These are phyloP conservation scores for Parastagonospora nodorum DNA, from an alignment of 2,329 filamentous ascomycete genomes.

Conservation along the genomic window DNA sequence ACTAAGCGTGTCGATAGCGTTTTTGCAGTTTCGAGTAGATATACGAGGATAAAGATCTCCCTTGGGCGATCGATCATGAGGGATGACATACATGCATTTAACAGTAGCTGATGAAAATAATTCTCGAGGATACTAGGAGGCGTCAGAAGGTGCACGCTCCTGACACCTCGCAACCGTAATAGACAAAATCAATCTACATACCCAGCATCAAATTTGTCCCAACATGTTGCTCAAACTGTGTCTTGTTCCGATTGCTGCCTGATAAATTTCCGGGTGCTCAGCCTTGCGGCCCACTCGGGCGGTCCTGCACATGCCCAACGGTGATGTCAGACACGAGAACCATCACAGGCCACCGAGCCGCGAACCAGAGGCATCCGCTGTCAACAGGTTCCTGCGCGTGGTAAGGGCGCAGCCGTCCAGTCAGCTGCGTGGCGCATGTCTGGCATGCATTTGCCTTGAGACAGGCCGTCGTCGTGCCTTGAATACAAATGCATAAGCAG, in stretches of 20 bases:
- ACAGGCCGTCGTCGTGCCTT: conserved; percentile 8
- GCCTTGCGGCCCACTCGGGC: conserved; percentile 10
- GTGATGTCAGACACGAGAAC: conserved; percentile 22
- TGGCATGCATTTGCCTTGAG: conserved; percentile 13
- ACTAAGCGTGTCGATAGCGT: conserved; percentile 51
- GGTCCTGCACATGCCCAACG: background rate
- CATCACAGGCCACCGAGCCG: conserved; percentile 14
- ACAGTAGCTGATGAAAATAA: conserved; percentile 25
- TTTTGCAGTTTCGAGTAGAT: conserved; percentile 26
- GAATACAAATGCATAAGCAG: conserved; percentile 12
- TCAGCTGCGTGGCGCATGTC: conserved; percentile 26
- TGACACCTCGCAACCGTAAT: conserved; percentile 31
- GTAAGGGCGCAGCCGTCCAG: conserved; percentile 32
- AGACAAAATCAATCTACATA: conserved; percentile 24
- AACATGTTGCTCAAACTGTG: background rate
- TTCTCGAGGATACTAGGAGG: conserved; percentile 11
- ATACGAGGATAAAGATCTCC: conserved; percentile 30
- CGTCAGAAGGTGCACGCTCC: conserved; percentile 15
- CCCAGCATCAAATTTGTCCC: background rate
- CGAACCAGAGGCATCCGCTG: conserved; percentile 17
- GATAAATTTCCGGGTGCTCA: conserved; percentile 6
- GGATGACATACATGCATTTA: conserved; percentile 26
- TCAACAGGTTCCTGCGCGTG: conserved; percentile 19
- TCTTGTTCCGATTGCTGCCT: conserved; percentile 17
- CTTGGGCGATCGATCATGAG: conserved; percentile 22